Percentiles rank a stretch among this genome's conserved stretches.
Evolutionary conservation across 495 filamentous ascomycete species (phyloP).

Genomic region (Amniculicola lignicola): DNA sequence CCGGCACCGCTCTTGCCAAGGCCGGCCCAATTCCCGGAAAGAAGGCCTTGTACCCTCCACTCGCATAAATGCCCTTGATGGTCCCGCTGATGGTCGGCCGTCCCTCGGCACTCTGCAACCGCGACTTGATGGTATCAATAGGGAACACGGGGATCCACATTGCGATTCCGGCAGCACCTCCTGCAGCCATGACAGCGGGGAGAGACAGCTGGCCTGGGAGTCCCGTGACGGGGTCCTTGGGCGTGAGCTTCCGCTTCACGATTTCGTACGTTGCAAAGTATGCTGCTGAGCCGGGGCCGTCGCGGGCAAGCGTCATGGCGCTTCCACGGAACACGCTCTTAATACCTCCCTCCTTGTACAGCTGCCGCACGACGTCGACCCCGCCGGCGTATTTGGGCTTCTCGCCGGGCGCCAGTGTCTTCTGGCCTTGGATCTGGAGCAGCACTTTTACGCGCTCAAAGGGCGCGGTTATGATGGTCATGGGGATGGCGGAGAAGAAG

Average conservation of each 20-base stretch:
- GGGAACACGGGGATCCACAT: conserved; percentile 99
- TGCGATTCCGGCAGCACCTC: conserved; percentile 86
- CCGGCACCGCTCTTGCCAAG: conserved; percentile 86
- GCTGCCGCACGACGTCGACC: conserved; percentile 87
- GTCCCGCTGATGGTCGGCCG: conserved; percentile 79
- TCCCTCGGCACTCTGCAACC: conserved; percentile 88
- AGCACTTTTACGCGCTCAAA: conserved; percentile 99
- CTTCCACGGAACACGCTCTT: conserved; percentile 88
- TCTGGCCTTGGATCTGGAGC: conserved; percentile 95
- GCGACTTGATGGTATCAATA: conserved; percentile 91
- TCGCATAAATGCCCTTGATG: conserved; percentile 70
- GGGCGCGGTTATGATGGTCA: conserved; percentile 95
- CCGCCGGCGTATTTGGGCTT: conserved; percentile 91
- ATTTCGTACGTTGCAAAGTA: conserved; percentile 98
- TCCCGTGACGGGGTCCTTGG: conserved; percentile 73
- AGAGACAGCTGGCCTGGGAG: conserved; percentile 71
- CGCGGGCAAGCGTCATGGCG: conserved; percentile 85
- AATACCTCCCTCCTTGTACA: conserved; percentile 88
- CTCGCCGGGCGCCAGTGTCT: conserved; percentile 75
- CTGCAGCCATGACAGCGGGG: conserved; percentile 77
- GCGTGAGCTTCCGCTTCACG: conserved; percentile 84
- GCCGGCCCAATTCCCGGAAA: conserved; percentile 96
- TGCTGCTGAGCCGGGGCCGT: conserved; percentile 86
- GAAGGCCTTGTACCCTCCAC: conserved; percentile 86
- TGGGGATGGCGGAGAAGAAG: conserved; percentile 96